These are phyloP conservation scores for Davidsoniella neocaledoniae DNA, from an alignment of 2,329 filamentous ascomycete species.

Conservation along the genomic window DNA sequence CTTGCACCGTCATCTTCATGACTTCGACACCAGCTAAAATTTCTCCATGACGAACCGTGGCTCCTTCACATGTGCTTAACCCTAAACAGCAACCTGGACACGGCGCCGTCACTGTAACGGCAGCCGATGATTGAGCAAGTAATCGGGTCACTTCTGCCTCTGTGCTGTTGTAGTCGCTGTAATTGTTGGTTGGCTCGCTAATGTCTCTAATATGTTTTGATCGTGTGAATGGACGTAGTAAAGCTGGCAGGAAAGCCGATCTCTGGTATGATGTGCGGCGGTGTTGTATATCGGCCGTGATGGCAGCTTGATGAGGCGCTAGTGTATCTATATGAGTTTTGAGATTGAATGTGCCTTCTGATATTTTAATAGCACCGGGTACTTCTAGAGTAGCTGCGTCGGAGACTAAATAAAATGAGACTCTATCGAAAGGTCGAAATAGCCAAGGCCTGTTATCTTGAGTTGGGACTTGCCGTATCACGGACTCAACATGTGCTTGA, in stretches of 20 bases:
- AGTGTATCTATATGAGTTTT: background rate
- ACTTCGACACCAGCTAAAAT: slow-evolving; percentile 19
- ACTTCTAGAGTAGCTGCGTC: slow-evolving; percentile 13
- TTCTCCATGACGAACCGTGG: slow-evolving; percentile 19
- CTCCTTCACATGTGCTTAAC: slow-evolving; percentile 17
- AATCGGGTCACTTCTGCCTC: too few relatives aligned
- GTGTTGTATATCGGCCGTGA: background rate
- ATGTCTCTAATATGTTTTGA: too few relatives aligned
- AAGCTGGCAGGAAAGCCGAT: too few relatives aligned
- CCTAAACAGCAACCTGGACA: slow-evolving; percentile 15
- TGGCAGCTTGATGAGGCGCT: background rate
- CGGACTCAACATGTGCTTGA: too few relatives aligned
- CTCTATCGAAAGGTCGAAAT: slow-evolving; percentile 21
- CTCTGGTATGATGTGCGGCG: background rate
- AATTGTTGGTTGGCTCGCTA: too few relatives aligned
- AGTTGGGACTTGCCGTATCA: background rate
- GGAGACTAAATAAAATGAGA: slow-evolving; percentile 19
- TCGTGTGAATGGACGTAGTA: too few relatives aligned
- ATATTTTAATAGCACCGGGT: background rate
- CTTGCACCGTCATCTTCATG: slow-evolving; percentile 23
- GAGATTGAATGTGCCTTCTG: background rate
- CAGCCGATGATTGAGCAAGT: background rate
- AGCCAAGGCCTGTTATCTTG: slow-evolving; percentile 15
- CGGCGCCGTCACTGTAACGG: slow-evolving; percentile 14
- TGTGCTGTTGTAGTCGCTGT: too few relatives aligned